phyloP scores from a whole-genome alignment of 495 filamentous ascomycete species.

The Penicillium angulare region DNA sequence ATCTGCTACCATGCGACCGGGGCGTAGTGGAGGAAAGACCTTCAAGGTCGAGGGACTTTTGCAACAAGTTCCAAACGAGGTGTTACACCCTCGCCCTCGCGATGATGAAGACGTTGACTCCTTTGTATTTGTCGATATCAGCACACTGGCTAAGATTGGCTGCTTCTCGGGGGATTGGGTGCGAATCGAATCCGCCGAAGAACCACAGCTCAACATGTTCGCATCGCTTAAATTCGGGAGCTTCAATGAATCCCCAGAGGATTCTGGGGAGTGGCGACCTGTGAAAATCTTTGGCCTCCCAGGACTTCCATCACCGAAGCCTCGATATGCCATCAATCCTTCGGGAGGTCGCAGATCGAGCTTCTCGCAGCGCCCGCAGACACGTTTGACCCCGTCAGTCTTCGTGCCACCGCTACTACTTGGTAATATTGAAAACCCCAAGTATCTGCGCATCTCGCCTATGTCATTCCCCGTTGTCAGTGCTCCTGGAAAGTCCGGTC shows the following conservation, averaged over 20 bases:
- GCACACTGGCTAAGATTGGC: slow-evolving; percentile 77
- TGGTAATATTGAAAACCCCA: slow-evolving; percentile 73
- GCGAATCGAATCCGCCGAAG: slow-evolving; percentile 69
- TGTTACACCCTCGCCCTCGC: slow-evolving; percentile 79
- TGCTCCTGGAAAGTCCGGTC: slow-evolving; percentile 31
- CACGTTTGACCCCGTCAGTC: slow-evolving; percentile 53
- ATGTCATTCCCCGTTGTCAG: slow-evolving; percentile 49
- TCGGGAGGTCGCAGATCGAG: slow-evolving; percentile 49
- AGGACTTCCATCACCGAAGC: slow-evolving; percentile 54
- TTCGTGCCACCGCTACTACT: slow-evolving; percentile 85
- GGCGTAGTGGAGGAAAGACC: slow-evolving; percentile 53
- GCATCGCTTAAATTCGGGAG: slow-evolving; percentile 50
- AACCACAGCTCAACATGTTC: slow-evolving; percentile 56
- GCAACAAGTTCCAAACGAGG: slow-evolving; percentile 66
- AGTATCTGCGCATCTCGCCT: slow-evolving; percentile 69
- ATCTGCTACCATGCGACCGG: slow-evolving; percentile 68
- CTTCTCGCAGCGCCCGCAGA: slow-evolving; percentile 45
- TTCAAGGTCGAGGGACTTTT: slow-evolving; percentile 82
- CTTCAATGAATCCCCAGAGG: slow-evolving; percentile 45
- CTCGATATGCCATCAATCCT: slow-evolving; percentile 52
- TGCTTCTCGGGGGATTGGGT: slow-evolving; percentile 99
- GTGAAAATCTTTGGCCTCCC: slow-evolving; percentile 86
- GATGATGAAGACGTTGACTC: slow-evolving; percentile 86
- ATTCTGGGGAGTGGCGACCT: slow-evolving; percentile 64
- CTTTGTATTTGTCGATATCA: slow-evolving; percentile 83